These are phyloP conservation scores for Diutina rugosa DNA, from an alignment of 1,139 yeast species.

Conservation along the genomic window DNA sequence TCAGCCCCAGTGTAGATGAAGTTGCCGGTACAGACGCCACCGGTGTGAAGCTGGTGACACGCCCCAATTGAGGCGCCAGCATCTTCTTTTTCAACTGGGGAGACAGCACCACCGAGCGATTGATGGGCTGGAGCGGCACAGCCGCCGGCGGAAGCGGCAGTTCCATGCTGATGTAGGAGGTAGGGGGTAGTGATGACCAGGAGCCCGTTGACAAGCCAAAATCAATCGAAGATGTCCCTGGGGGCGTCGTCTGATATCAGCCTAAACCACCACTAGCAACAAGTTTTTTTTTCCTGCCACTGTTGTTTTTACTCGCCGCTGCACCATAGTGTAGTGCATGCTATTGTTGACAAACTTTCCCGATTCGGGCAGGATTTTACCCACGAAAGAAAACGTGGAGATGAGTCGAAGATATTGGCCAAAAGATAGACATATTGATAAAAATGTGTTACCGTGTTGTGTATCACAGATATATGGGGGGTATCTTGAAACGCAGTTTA, in stretches of 20 bases:
- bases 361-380: neutral
- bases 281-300: neutral
- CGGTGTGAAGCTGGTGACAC: neutral
- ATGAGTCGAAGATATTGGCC: neutral
- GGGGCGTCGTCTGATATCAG: conserved; percentile 2
- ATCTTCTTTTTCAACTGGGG: neutral
- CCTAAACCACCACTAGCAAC: conserved; percentile 2
- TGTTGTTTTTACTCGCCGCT: neutral
- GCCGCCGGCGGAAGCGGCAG: conserved; percentile 1
- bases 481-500: too few species aligned
- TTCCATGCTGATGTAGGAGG: neutral
- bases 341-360: neutral
- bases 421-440: neutral
- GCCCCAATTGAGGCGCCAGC: conserved; percentile 2
- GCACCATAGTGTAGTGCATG: neutral
- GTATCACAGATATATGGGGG: too few species aligned
- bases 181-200: neutral
- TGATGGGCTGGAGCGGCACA: neutral
- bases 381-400: neutral
- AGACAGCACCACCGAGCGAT: neutral
- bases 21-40: neutral
- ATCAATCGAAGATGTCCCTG: conserved; percentile 1
- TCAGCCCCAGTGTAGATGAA: neutral
- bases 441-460: too few species aligned
- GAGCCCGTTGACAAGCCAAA: neutral